Base-by-base conservation (phyloP, 2,329 filamentous ascomycete species). In the Chalara sp. region DNA sequence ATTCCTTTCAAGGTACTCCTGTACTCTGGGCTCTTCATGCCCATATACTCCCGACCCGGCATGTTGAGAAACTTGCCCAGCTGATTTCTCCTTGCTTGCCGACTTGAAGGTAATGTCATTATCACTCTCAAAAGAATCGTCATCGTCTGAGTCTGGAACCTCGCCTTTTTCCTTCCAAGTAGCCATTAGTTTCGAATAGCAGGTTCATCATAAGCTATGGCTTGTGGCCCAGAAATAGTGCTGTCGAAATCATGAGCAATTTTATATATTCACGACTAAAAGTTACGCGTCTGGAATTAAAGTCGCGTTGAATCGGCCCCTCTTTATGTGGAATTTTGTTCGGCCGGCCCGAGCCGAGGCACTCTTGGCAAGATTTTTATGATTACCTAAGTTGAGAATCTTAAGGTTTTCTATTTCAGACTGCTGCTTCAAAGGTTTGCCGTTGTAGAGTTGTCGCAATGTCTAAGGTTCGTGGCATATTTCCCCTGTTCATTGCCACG, bases 61-160 rank as follows among this genome's bases (percentile, higher is more conserved):
- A 21, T 2, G 21, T 21, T 21, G 13, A 48, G 46, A 31, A 21
- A 40, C 47, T 21, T 51, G 44, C 12, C 46, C 43, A 44, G 7
- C 32, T 46, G 35, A 28, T n/a, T 42, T 37, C 28, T 49, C 33
- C 29, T 28, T 39, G 8, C n/a, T 21, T 29, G 46, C n/a, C 46
- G 40, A n/a, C 30, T 48, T 30, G 12, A 51, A 42, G 35, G 39
- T 42, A n/a, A 39, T 35, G n/a, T 41, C 30, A 31, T 35, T 55
- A 32, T 37, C 35, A 37, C 51, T 55, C 37, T 64, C 59, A 31
- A 56, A 46, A 43, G 56, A 53, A 42, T 65, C 62, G 53, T 67
- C 62, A 39, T 67, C 64, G 40, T 67, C 65, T n/a, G 65, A 66
- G 53, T 67, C 65, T 37, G 62, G 64, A 21, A 67, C 65, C 45